A percentile compares a stretch with the other conserved stretches of the same genome.
These are phyloP conservation scores for Pyricularia grisea DNA, from an alignment of 2,329 filamentous ascomycete genomes.

Conservation along the genomic window DNA sequence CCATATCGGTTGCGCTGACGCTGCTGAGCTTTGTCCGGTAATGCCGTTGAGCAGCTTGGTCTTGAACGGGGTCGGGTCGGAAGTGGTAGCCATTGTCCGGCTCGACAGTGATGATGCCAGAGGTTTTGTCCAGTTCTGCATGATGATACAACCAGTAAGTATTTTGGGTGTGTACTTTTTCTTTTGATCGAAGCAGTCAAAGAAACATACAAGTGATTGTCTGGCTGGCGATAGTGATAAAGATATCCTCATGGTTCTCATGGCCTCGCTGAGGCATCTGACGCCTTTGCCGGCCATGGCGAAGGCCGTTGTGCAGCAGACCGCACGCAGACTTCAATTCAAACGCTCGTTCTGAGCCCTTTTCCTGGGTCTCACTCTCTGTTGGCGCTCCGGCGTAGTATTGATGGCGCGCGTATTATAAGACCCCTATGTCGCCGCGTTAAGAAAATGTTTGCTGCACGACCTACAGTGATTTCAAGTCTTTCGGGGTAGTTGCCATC, in stretches of 20 bases:
- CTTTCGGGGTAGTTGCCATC: not conserved
- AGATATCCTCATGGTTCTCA: constrained; percentile 38
- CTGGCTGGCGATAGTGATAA: constrained; percentile 16
- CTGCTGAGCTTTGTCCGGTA: constrained; percentile 19
- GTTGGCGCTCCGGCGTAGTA: not conserved
- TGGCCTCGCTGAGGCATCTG: constrained; percentile 42
- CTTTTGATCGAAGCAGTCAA: not conserved
- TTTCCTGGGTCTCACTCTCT: not conserved
- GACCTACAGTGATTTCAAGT: not conserved
- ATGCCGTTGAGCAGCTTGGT: constrained; percentile 82
- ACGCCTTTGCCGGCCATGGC: constrained; percentile 38
- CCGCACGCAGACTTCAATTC: not conserved
- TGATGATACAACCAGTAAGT: not conserved
- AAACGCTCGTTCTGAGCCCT: not conserved
- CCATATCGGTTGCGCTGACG: not conserved
- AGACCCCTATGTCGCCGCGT: too few relatives aligned
- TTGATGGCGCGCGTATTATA: not conserved
- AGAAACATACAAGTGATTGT: not conserved
- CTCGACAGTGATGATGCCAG: constrained; percentile 1
- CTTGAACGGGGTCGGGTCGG: constrained; percentile 66
- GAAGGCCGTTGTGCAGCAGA: not conserved
- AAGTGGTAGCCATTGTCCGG: constrained; percentile 5
- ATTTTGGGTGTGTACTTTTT: not conserved
- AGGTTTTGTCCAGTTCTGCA: constrained; percentile 4
- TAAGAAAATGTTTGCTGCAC: not conserved